Percentiles rank a stretch among this genome's conserved stretches.
Evolutionary conservation across 1,284 basidiomycete species (phyloP).

Genomic region (Hypsizygus ulmarius): DNA sequence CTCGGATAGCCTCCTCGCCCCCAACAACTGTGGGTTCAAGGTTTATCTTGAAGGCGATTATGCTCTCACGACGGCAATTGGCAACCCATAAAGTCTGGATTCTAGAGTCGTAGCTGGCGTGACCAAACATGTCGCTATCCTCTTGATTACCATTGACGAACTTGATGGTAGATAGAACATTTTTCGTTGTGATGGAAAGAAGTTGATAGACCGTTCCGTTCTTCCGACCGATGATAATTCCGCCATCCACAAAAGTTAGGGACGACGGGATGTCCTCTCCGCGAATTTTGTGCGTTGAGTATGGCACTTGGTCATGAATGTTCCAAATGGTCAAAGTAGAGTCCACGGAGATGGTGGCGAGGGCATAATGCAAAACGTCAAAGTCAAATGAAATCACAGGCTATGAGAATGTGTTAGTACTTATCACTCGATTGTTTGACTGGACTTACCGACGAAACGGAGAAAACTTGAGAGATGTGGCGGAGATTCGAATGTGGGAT

Average conservation of each 20-base stretch:
- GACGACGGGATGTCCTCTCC: conserved; percentile 79
- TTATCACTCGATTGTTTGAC: background rate
- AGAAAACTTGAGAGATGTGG: conserved; percentile 63
- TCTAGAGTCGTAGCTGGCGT: conserved; percentile 75
- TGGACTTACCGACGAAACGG: conserved; percentile 61
- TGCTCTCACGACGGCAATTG: conserved; percentile 76
- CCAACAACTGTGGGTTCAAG: conserved; percentile 57
- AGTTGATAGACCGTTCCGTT: conserved; percentile 80
- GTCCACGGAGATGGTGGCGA: conserved; percentile 77
- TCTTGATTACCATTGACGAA: conserved; percentile 67
- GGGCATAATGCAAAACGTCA: conserved; percentile 65
- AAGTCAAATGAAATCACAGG: conserved; percentile 79
- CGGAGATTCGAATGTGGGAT: conserved; percentile 63
- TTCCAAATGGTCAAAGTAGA: conserved; percentile 78
- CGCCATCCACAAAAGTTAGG: conserved; percentile 74
- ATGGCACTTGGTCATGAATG: conserved; percentile 67
- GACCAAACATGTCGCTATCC: conserved; percentile 80
- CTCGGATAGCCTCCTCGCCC: conserved; percentile 57
- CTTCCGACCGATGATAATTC: conserved; percentile 74
- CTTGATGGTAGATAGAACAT: conserved; percentile 72
- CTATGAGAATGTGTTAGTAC: conserved; percentile 31
- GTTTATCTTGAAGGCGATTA: conserved; percentile 73
- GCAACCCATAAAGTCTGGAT: conserved; percentile 83
- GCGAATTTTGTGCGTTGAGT: conserved; percentile 68
- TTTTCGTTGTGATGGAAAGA: conserved; percentile 64